Evolutionary conservation across 1,139 yeast genomes (phyloP), one percentile per base, ranked within the genome.

Genomic region (Sugiyamaella pinicola): DNA sequence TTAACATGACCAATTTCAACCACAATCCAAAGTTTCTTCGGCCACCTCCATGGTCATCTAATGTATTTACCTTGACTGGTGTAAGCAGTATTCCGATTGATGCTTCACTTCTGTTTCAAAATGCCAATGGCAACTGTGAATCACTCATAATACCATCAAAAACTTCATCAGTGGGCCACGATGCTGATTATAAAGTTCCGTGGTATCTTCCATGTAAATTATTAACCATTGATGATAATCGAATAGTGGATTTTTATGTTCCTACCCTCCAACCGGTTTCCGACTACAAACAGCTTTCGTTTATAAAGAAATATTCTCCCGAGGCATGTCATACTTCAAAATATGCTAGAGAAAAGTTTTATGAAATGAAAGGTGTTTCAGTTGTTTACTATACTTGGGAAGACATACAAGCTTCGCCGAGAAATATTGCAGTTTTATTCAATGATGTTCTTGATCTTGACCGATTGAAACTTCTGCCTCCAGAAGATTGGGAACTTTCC

Each of bases 151-250:
- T 66, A 13, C 90, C 95, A 46, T 78, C 79, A 56, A 80, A 74
- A 13, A 78, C 81, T 3, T 49, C 66, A 78, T 84, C 63, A 60
- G 53, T 62, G 9, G 58, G 55, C 9, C 55, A 47, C 8, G 58
- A 74, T 55, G 73, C 72, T 22, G 78, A 76, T 39, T 76, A 78
- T 18, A 81, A 82, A 29, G 69, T 87, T 53, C 95, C 95, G 2
- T 87, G 95, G 93, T 89, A 88, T 69, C 87, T 85, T 84, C 96
- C 96, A 8, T 88, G 96, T 69, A 80, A 81, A 59, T 59, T 84
- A 45, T 73, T 81, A 52, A 85, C 85, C 67, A 90, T 56, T 17
- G 44, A 39, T 13, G 41, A 42, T 17, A 39, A 40, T 9, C 35
- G 50, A 6, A 37, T 49, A 8, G 37, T 42, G 2, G 52, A 49